Conservation (phyloP, 2,329 filamentous ascomycete genomes). For the Spiromastix sp. region DNA sequence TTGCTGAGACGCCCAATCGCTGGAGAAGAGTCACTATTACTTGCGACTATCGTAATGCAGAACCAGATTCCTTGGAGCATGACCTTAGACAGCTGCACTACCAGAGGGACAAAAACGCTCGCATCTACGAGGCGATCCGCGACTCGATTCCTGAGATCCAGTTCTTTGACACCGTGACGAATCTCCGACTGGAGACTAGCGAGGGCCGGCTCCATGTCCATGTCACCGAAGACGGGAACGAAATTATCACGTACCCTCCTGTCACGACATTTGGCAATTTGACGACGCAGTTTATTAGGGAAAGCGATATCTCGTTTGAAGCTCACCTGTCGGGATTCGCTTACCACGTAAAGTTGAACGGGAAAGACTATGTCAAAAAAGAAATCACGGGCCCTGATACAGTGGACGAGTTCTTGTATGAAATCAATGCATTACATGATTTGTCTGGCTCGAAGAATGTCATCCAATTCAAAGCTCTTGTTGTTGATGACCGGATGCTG, state of each 20-base stretch:
- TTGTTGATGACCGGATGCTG: slow-evolving; percentile 66
- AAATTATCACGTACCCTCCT: slow-evolving; percentile 80
- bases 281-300: slow-evolving; percentile 43
- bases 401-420: slow-evolving; percentile 93
- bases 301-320: slow-evolving; percentile 71
- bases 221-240: slow-evolving; percentile 93
- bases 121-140: slow-evolving; percentile 89
- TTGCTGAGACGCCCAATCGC: slow-evolving; percentile 63
- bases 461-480: slow-evolving; percentile 76
- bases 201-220: slow-evolving; percentile 87
- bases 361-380: slow-evolving; percentile 77
- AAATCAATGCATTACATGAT: slow-evolving; percentile 85
- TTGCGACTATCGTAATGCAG: slow-evolving; percentile 77
- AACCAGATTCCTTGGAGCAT: slow-evolving; percentile 71
- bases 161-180: slow-evolving; percentile 93
- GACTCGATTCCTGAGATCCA: slow-evolving; percentile 88
- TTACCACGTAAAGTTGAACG: slow-evolving; percentile 72
- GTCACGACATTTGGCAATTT: slow-evolving; percentile 66
- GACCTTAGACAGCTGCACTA: slow-evolving; percentile 68
- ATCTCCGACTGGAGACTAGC: slow-evolving; percentile 82
- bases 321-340: slow-evolving; percentile 95
- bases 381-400: slow-evolving; percentile 94
- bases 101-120: slow-evolving; percentile 83
- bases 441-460: slow-evolving; percentile 64
- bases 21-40: slow-evolving; percentile 91